Evolutionary conservation across 164 flowering plant genomes (phyloP).

Genomic region (Vitis labrusca): DNA sequence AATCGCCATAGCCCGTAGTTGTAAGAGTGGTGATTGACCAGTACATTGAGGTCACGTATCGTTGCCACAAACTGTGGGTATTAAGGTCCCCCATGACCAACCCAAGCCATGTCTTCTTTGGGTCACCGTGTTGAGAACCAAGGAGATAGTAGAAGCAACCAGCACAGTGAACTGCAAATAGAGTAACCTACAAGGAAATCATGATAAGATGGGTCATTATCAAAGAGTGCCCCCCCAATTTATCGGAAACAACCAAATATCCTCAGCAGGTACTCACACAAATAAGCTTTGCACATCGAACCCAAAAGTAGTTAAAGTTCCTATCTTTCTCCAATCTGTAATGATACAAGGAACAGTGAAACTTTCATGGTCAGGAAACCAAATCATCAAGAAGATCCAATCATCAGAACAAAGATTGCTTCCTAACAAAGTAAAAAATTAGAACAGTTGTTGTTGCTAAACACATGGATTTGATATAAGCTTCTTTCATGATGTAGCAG

Average conservation of each 20-base stretch:
- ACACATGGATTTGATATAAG: too few species aligned
- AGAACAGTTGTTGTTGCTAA: too few species aligned
- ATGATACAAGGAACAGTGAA: not conserved
- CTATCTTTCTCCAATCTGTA: slow-evolving; percentile 68
- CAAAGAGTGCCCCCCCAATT: not conserved
- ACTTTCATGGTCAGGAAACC: not conserved
- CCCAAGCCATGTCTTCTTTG: slow-evolving; percentile 51
- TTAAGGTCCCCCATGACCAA: slow-evolving; percentile 16
- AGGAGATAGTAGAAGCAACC: slow-evolving; percentile 51
- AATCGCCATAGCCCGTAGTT: slow-evolving; percentile 69
- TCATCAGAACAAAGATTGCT: not conserved
- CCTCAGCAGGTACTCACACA: slow-evolving; percentile 42
- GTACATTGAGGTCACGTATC: slow-evolving; percentile 54
- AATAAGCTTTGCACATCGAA: slow-evolving; percentile 60
- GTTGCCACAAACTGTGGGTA: slow-evolving; percentile 17
- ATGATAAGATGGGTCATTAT: not conserved
- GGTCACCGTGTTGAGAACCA: slow-evolving; percentile 35
- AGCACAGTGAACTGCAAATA: slow-evolving; percentile 55
- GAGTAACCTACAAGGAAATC: slow-evolving; percentile 48
- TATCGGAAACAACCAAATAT: not conserved
- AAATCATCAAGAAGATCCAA: not conserved
- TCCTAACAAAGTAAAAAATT: not conserved
- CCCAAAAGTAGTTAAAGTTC: slow-evolving; percentile 54
- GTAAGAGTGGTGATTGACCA: slow-evolving; percentile 68
- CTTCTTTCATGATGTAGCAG: too few species aligned